Evolutionary conservation across 1,139 yeast species (phyloP), one percentile per base, ranked within the genome.

Genomic region (Pichia sp.): DNA sequence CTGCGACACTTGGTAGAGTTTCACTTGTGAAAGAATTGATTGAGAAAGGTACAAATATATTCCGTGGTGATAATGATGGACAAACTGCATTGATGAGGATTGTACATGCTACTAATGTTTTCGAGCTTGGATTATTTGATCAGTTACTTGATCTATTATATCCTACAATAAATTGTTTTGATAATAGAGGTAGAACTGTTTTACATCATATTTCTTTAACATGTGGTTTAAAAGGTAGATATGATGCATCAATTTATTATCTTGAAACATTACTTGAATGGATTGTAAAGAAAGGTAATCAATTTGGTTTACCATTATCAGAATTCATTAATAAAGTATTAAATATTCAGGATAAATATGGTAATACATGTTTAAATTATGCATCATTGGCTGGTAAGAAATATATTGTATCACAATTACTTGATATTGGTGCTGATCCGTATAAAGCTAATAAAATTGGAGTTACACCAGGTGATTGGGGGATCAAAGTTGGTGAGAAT

Each of bases 11-110:
- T 63, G 97, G 95, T 0, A 78, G 86, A 47, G 65, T 80, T 5
- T 68, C 78, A 2, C 69, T 89, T 44, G 91, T 88, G 5, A 75
- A 75, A 44, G 86, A 85, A 43, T 66, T 93, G 28, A 72, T 89
- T 7, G 64, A 75, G 37, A 74, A 79, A 49, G 95, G 95, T 1
- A 74, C 78, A 2, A 68, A 75, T 44, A 66, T 82, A 39, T 70
- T 84, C 8, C 66, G 84, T 33, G 86, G 93, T 15, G 91, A 84
- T 53, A 79, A 82, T 52, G 74, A 74, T 30, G 97, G 97, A 11
- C 97, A 93, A 61, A 83, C 96, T 0, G 89, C 96, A 0, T 67
- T 93, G 36, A 81, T 91, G 59, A 79, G 94, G 47, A 83, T 95
- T 15, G 91, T 89, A 4, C 75, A 84, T 53, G 95, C 91, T 39